Evolutionary conservation across 768 basidiomycete species (phyloP), one percentile per base, ranked within the genome.

Genomic region (Agaricus subrufescens): DNA sequence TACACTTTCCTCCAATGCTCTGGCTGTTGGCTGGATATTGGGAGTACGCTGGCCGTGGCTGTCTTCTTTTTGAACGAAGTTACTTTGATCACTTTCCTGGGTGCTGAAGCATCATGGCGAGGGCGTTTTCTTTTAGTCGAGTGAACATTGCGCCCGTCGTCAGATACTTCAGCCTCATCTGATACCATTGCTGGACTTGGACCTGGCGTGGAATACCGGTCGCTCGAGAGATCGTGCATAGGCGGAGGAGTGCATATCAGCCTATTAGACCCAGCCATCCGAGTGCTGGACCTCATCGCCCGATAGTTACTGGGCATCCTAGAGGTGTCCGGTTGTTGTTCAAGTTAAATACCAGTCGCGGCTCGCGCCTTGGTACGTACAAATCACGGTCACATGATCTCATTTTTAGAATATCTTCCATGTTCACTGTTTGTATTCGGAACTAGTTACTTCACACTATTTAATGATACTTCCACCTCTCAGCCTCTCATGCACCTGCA

Each of bases 1-100:
- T 92, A 95, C 3, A 76, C 77, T 58, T 90, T 83, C 42, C 71
- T 69, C 91, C 92, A 94, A 39, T 70, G 66, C 30, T 68, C 66
- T 7, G 91, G 92, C 1, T 82, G 74, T 0, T 87, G 83, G 61
- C 92, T 89, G 0, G 91, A 84, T 0, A 69, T 73, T 2, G 69
- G 76, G 14, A 91, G 70, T 0, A 74, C 66, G 56, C 78, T 77
- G 54, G 74, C 76, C 9, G 86, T 77, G 1, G 73, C 65, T 63
- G 85, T 89, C 2, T 65, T 63, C 65, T 86, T 89, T 59, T 74
- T 74, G 2, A 82, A 77, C 1, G 75, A 77, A 12, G 63, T 60
- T 26, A 62, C 46, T n/a, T 65, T 69, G 44, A 60, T 44, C 14
- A 56, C 37, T n/a, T 31, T 48, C 46, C 29, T 48, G 12, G 27